Evolutionary conservation across 371 early-diverging fungal species (phyloP).

Genomic region (Haplosporangium sp.): DNA sequence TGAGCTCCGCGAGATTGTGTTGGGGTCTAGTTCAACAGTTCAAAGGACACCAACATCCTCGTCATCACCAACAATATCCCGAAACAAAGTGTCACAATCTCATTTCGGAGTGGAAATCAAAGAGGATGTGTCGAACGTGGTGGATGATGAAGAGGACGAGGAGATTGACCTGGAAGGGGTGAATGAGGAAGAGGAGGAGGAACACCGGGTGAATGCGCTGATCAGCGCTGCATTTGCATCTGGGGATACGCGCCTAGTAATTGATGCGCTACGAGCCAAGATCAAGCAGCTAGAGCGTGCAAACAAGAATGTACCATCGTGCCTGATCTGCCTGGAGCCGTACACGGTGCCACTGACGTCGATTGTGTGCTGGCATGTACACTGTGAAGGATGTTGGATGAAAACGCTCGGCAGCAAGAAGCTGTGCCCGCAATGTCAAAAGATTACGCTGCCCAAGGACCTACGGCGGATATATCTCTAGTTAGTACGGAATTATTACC

Average conservation of each 20-base stretch:
- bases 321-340: constrained; percentile 86
- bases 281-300: constrained; percentile 74
- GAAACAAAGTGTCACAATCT: constrained; percentile 1
- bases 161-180: constrained; percentile 58
- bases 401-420: constrained; percentile 87
- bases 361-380: constrained; percentile 94
- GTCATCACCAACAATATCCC: constrained; percentile 1
- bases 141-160: constrained; percentile 58
- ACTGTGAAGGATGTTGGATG: constrained; percentile 92
- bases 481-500: background rate
- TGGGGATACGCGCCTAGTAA: constrained; percentile 69
- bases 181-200: constrained; percentile 28
- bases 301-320: constrained; percentile 67
- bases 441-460: constrained; percentile 87
- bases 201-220: constrained; percentile 27
- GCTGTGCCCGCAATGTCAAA: constrained; percentile 92
- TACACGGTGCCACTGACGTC: constrained; percentile 81
- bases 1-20: constrained; percentile 49
- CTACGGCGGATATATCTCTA: constrained; percentile 87
- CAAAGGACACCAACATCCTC: constrained; percentile 12
- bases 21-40: constrained; percentile 25
- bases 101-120: background rate
- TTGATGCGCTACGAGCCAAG: constrained; percentile 81
- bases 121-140: constrained; percentile 16
- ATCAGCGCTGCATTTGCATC: constrained; percentile 39